phyloP scores from a whole-genome alignment of 768 basidiomycete species.

The Strobilomyces confusus region DNA sequence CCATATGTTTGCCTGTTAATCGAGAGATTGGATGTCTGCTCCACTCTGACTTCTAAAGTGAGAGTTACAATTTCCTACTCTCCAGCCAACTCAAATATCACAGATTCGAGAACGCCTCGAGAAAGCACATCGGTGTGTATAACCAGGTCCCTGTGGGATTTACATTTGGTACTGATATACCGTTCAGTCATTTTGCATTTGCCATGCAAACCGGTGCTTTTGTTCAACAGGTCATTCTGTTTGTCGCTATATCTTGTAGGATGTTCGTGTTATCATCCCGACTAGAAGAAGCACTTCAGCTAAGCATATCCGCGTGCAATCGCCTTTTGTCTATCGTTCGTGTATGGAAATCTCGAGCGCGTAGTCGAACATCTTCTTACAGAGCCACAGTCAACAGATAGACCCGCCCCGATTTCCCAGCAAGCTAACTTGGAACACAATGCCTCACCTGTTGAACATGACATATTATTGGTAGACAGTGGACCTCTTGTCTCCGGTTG shows the following conservation, averaged over 20 bases:
- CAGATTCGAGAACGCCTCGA: constrained; percentile 46
- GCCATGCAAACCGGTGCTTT: constrained; percentile 74
- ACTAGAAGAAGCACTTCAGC: constrained; percentile 37
- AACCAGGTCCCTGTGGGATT: background rate
- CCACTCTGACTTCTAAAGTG: constrained; percentile 46
- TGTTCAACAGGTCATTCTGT: constrained; percentile 58
- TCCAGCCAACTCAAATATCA: constrained; percentile 2
- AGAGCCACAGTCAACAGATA: constrained; percentile 15
- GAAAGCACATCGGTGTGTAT: constrained; percentile 52
- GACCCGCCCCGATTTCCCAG: background rate
- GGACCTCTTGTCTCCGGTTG: constrained; percentile 10
- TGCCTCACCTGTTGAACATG: background rate
- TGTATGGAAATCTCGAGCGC: constrained; percentile 24
- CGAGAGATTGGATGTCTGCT: constrained; percentile 35
- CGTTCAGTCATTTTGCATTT: constrained; percentile 52
- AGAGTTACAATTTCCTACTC: constrained; percentile 1
- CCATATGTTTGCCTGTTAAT: constrained; percentile 32
- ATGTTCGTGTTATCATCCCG: constrained; percentile 45
- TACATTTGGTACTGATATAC: background rate
- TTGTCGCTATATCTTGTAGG: constrained; percentile 60
- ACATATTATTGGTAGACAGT: constrained; percentile 12
- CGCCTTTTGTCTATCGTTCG: constrained; percentile 28
- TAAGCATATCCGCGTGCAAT: constrained; percentile 23
- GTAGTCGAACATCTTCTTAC: constrained; percentile 1
- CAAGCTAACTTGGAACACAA: background rate